phyloP scores from a whole-genome alignment of 2,329 filamentous ascomycete genomes.

The Helicocarpus griseus region DNA sequence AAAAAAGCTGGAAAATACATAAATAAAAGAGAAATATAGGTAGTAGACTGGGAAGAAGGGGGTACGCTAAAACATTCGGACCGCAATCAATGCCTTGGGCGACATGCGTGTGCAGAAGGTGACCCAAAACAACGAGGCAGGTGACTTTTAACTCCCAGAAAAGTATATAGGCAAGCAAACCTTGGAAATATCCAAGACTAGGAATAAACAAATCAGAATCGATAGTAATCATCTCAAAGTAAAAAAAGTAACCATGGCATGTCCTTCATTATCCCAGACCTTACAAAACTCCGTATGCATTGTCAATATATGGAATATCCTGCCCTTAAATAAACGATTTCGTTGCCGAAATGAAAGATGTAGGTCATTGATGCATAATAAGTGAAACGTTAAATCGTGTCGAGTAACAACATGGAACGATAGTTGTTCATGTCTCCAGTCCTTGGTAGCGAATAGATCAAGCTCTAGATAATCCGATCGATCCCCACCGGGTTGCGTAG shows the following conservation, averaged over 20 bases:
- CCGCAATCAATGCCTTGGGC: background rate
- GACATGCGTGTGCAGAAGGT: background rate
- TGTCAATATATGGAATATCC: background rate
- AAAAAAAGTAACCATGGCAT: background rate
- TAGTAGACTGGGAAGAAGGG: background rate
- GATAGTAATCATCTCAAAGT: background rate
- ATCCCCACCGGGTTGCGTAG: too few relatives aligned
- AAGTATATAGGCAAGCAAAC: background rate
- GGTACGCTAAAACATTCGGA: background rate
- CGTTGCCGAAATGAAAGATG: constrained; percentile 2
- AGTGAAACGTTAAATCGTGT: background rate
- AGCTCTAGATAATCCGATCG: background rate
- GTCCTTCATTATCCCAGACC: background rate
- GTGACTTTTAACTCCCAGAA: background rate
- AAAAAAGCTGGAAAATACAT: background rate
- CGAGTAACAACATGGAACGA: background rate
- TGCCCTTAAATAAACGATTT: background rate
- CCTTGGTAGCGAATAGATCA: background rate
- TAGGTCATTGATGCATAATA: background rate
- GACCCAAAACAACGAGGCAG: background rate
- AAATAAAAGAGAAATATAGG: background rate
- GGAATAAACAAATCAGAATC: background rate
- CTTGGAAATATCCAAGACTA: background rate
- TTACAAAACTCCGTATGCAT: background rate
- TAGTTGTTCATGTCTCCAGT: background rate